Base-by-base conservation (phyloP, 768 basidiomycete genomes). In the Pulveroboletus ravenelii region DNA sequence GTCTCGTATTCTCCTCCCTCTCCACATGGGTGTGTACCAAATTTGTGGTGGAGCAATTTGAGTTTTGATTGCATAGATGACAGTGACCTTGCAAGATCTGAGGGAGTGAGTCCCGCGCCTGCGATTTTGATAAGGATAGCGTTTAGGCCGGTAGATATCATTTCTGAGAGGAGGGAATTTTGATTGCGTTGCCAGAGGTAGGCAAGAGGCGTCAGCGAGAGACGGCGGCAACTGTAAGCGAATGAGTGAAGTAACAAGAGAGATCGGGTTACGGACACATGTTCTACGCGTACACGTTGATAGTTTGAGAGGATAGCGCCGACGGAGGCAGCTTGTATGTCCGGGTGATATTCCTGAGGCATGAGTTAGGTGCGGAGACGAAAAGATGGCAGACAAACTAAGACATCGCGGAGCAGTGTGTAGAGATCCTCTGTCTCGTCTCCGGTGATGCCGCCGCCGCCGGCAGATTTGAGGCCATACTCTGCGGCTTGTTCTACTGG, bases 1-100 rank as follows among this genome's bases (percentile, higher is more conserved):
- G 87, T 90, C 65, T 99, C 96, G 68, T 97, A 99, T 71, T 99
- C 96, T 2, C 96, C 96, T 2, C 96, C 96, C 71, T 99, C 96
- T 10, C 96, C 96, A 54, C 95, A 97, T 2, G 95, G 79, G 63
- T 99, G 96, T 0, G 87, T 85, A 5, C 93, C 93, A 60, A 93
- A 99, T 25, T 81, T 69, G 10, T 70, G 62, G 64, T 94, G 91
- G 59, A 99, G 76, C 58, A 80, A 84, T 14, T 72, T 57, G 20
- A 99, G 71, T 6, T 80, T 87, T 2, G 80, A 75, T 56, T 85
- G 77, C 82, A 96, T 90, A 52, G 87, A 72, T 1, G 68, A 73
- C 20, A 99, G 73, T 0, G 81, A 77, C 66, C 81, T 84, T 15
- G 92, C 89, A 5, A 99, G 82, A 64, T 98, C 87, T 29, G 80